phyloP scores from a whole-genome alignment of 176 grass and related monocot species.

The Hsuehochloa calcarea region DNA sequence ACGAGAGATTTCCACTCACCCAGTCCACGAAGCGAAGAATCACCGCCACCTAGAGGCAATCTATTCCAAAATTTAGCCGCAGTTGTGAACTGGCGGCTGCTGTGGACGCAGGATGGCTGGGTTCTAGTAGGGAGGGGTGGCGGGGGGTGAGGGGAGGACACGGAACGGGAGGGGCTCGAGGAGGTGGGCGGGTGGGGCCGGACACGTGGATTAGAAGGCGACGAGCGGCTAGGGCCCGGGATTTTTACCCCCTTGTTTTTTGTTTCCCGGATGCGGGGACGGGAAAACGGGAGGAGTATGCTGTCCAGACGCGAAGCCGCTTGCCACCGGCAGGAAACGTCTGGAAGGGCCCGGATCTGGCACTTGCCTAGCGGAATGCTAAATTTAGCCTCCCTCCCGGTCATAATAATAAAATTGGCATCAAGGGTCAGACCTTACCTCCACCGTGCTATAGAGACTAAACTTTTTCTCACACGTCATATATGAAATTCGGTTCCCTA shows the following conservation, averaged over 20 bases:
- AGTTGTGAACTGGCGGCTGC: conserved; percentile 48
- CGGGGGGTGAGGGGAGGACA: background rate
- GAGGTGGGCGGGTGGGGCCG: conserved; percentile 12
- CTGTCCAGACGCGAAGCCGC: background rate
- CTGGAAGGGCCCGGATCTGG: conserved; percentile 4
- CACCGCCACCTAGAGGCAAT: background rate
- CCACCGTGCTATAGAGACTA: too few relatives aligned
- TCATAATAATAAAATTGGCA: too few relatives aligned
- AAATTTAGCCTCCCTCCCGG: too few relatives aligned
- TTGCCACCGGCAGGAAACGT: background rate
- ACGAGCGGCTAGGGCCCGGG: background rate
- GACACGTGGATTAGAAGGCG: conserved; percentile 23
- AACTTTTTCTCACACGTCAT: too few relatives aligned
- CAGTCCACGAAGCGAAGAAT: conserved; percentile 22
- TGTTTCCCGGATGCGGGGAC: conserved; percentile 38
- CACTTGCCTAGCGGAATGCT: too few relatives aligned
- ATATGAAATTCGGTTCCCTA: too few relatives aligned
- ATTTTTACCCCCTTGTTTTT: conserved; percentile 9
- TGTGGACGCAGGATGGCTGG: conserved; percentile 7
- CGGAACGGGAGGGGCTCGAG: conserved; percentile 12
- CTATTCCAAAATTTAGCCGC: background rate
- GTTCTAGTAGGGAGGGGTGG: conserved; percentile 1
- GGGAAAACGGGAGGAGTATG: conserved; percentile 36
- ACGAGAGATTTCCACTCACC: conserved; percentile 29
- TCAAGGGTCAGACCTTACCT: too few relatives aligned